Evolutionary conservation across 257 asterid species (phyloP).

Genomic region (Fraxinus americana): DNA sequence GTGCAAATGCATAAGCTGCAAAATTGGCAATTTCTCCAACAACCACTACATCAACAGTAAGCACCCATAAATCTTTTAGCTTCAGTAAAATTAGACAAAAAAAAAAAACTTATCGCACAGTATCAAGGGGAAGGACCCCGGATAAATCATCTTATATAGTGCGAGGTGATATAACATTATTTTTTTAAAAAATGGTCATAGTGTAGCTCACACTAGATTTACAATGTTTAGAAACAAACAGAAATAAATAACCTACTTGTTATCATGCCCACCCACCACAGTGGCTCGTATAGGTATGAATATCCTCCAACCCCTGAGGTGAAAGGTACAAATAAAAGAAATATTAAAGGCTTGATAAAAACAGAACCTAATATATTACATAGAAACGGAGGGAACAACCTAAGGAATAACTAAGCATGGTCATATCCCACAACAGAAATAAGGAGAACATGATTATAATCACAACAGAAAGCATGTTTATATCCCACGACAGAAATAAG

Average conservation of each 20-base stretch:
- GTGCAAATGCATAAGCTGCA: slow-evolving; percentile 99
- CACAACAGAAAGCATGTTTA: background rate
- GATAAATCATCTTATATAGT: background rate
- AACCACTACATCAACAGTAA: slow-evolving; percentile 66
- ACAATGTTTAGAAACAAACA: slow-evolving; percentile 6
- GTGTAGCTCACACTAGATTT: background rate
- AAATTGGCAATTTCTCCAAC: slow-evolving; percentile 98
- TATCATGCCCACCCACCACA: slow-evolving; percentile 93
- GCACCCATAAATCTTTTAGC: slow-evolving; percentile 16
- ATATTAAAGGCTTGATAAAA: slow-evolving; percentile 6
- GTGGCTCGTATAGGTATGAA: slow-evolving; percentile 76
- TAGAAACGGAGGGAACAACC: background rate
- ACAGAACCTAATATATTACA: background rate
- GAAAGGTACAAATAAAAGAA: slow-evolving; percentile 3
- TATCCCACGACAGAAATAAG: background rate
- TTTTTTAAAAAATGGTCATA: background rate
- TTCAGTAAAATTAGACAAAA: background rate
- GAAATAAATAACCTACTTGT: slow-evolving; percentile 57
- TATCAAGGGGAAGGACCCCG: background rate
- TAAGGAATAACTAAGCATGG: background rate
- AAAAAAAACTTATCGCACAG: slow-evolving; percentile 2
- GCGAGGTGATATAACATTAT: background rate
- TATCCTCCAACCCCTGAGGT: slow-evolving; percentile 86
- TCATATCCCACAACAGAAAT: background rate
- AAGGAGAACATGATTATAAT: background rate